Conservation (phyloP, 495 filamentous ascomycete genomes). For the Penicillium bialowiezense region DNA sequence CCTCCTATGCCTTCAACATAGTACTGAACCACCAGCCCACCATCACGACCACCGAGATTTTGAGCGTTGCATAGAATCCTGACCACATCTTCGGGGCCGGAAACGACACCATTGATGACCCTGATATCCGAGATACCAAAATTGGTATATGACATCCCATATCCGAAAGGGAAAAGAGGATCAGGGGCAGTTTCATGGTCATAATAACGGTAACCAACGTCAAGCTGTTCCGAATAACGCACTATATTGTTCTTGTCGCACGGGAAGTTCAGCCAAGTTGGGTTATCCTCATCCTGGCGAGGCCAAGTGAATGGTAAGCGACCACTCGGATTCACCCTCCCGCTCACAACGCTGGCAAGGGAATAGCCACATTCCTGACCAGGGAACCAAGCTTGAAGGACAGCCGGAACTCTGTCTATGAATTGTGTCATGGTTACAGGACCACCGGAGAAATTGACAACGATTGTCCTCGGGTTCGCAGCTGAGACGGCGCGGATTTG, state of each 20-base stretch:
- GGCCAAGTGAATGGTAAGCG: constrained; percentile 58
- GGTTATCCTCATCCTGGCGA: constrained; percentile 55
- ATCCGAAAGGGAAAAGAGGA: constrained; percentile 73
- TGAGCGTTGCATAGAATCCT: neutral
- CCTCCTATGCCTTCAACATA: no score
- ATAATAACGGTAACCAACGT: constrained; percentile 78
- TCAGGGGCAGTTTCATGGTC: constrained; percentile 54
- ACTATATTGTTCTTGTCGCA: constrained; percentile 51
- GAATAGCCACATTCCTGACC: constrained; percentile 56
- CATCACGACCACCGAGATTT: constrained; percentile 7
- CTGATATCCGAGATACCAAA: constrained; percentile 57
- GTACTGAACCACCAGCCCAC: neutral
- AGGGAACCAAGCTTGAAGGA: constrained; percentile 63
- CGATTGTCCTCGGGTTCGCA: neutral
- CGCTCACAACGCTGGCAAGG: constrained; percentile 54
- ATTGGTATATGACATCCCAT: constrained; percentile 76
- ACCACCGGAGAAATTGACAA: neutral
- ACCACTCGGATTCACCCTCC: constrained; percentile 49
- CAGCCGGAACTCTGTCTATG: constrained; percentile 58
- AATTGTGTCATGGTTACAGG: constrained; percentile 64
- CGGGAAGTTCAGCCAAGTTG: constrained; percentile 61
- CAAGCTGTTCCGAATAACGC: constrained; percentile 47
- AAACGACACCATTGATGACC: constrained; percentile 26
- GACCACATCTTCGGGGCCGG: constrained; percentile 7
- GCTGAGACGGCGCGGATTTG: neutral